Conservation (phyloP, 2,329 filamentous ascomycete species). For the Colletotrichum kahawae region DNA sequence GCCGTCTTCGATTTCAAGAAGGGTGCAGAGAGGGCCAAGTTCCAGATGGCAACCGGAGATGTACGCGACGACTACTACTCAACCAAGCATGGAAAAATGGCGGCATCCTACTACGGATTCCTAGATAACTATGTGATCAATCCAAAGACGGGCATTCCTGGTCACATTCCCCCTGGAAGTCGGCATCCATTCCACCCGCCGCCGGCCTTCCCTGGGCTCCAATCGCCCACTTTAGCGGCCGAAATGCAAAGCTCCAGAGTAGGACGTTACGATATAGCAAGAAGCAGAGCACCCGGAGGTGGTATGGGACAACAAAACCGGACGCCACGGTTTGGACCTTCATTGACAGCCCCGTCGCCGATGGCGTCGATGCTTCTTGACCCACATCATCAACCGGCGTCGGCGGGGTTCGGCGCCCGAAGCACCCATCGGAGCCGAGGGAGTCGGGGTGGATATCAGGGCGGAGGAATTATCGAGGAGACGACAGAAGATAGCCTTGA, state of each 20-base stretch:
- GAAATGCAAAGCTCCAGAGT: slow-evolving; percentile 60
- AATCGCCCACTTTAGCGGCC: slow-evolving; percentile 62
- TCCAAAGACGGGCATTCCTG: slow-evolving; percentile 69
- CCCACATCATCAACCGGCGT: slow-evolving; percentile 73
- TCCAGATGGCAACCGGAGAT: slow-evolving; percentile 51
- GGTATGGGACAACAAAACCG: slow-evolving; percentile 37
- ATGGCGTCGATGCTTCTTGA: slow-evolving; percentile 78
- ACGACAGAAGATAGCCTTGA: slow-evolving; percentile 51
- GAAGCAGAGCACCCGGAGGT: slow-evolving; percentile 42
- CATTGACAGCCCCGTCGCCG: slow-evolving; percentile 61
- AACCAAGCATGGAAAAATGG: slow-evolving; percentile 97
- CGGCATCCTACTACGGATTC: slow-evolving; percentile 95
- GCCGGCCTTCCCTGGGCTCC: slow-evolving; percentile 74
- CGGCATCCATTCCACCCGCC: slow-evolving; percentile 74
- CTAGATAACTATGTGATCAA: slow-evolving; percentile 88
- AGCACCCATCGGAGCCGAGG: slow-evolving; percentile 53
- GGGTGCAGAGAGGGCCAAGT: slow-evolving; percentile 57
- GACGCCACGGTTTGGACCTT: slow-evolving; percentile 49
- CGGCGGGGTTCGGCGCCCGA: slow-evolving; percentile 47
- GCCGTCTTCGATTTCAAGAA: slow-evolving; percentile 97
- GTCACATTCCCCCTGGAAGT: slow-evolving; percentile 60
- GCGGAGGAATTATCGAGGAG: slow-evolving; percentile 62
- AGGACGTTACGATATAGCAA: slow-evolving; percentile 49
- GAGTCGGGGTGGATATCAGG: slow-evolving; percentile 49
- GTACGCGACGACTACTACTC: slow-evolving; percentile 91